Evolutionary conservation across 2,329 filamentous ascomycete species (phyloP).

Genomic region (Endoconidiophora laricicola): DNA sequence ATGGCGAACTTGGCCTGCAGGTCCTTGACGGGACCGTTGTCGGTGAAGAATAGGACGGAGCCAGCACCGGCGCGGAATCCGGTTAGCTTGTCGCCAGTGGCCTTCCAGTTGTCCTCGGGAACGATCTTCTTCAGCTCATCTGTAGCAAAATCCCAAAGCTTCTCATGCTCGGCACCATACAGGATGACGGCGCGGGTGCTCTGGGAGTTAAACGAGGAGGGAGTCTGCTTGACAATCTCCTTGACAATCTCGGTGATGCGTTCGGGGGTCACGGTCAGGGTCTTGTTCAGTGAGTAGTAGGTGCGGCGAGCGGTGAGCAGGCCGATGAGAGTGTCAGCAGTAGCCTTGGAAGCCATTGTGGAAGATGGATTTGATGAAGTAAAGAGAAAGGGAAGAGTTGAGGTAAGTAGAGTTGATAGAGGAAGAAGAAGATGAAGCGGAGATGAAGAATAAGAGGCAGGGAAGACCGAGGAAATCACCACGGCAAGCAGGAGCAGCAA

Average conservation of each 20-base stretch:
- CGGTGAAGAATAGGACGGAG: slow-evolving; percentile 78
- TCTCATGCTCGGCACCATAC: slow-evolving; percentile 66
- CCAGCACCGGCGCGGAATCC: slow-evolving; percentile 58
- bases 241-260: slow-evolving; percentile 49
- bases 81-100: slow-evolving; percentile 28
- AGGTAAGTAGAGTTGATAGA: slow-evolving; percentile 4
- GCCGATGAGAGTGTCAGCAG: slow-evolving; percentile 35
- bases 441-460: slow-evolving; percentile 1
- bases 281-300: slow-evolving; percentile 50
- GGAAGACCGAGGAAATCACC: slow-evolving; percentile 3
- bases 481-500: slow-evolving; percentile 6
- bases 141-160: slow-evolving; percentile 63
- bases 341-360: slow-evolving; percentile 25
- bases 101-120: slow-evolving; percentile 43
- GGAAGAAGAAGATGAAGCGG: slow-evolving; percentile 1
- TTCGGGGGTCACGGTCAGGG: slow-evolving; percentile 37
- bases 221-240: slow-evolving; percentile 49
- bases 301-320: slow-evolving; percentile 52
- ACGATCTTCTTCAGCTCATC: slow-evolving; percentile 53
- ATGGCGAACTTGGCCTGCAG: slow-evolving; percentile 52
- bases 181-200: slow-evolving; percentile 64
- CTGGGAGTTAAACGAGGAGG: slow-evolving; percentile 81
- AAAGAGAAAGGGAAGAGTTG: neutral
- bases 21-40: slow-evolving; percentile 46
- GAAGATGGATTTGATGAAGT: slow-evolving; percentile 14